These are phyloP conservation scores for Teratosphaeria gauchensis DNA, from an alignment of 2,329 filamentous ascomycete species.

Conservation along the genomic window DNA sequence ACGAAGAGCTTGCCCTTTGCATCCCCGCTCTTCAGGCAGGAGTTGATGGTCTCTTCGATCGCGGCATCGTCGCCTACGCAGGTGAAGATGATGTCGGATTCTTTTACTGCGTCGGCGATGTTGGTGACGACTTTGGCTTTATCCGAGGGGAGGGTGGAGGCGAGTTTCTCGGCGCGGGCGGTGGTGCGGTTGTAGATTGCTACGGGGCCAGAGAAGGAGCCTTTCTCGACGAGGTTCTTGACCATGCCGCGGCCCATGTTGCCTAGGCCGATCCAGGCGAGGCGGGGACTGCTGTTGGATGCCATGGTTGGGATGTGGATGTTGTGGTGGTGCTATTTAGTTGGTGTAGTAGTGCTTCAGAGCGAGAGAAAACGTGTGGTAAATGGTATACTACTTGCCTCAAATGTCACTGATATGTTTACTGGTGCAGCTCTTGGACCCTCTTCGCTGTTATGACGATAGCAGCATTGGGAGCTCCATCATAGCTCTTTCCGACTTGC, in stretches of 20 bases:
- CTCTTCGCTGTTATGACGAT: not conserved
- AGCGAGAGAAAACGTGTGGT: too few relatives aligned
- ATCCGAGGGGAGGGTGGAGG: constrained; percentile 47
- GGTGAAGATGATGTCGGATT: constrained; percentile 70
- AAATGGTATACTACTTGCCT: not conserved
- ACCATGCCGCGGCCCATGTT: constrained; percentile 85
- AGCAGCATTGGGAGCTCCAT: not conserved
- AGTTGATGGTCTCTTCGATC: constrained; percentile 52
- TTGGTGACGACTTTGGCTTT: constrained; percentile 53
- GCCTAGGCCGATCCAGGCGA: constrained; percentile 74
- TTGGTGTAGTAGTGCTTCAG: too few relatives aligned
- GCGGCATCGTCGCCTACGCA: constrained; percentile 72
- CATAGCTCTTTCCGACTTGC: not conserved
- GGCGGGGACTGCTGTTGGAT: constrained; percentile 11
- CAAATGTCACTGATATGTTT: not conserved
- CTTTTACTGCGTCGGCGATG: constrained; percentile 55
- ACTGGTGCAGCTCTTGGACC: not conserved
- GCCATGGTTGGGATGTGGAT: not conserved
- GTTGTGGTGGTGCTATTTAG: too few relatives aligned
- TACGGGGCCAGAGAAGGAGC: constrained; percentile 58
- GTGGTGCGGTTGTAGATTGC: constrained; percentile 72
- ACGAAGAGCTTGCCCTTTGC: constrained; percentile 74
- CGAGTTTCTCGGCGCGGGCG: constrained; percentile 55
- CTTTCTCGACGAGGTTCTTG: constrained; percentile 75
- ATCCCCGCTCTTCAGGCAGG: constrained; percentile 43